These are phyloP conservation scores for Pistacia integerrima DNA, from an alignment of 345 rosid genomes.

Conservation along the genomic window DNA sequence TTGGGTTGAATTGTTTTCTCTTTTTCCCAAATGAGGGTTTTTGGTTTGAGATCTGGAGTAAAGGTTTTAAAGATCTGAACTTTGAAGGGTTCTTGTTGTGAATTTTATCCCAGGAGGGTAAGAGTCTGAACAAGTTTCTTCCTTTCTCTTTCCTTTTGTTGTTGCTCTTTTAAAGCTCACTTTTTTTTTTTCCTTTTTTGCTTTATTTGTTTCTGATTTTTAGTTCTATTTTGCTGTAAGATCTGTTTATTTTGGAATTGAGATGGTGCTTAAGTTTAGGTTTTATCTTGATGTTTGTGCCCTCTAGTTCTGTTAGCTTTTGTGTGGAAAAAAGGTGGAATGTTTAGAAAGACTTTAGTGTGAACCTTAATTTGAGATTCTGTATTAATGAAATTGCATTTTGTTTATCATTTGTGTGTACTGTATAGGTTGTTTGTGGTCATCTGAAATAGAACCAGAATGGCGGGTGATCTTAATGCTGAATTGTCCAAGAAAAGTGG, in stretches of 20 bases:
- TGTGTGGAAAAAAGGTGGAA: constrained; percentile 9
- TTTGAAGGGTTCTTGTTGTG: constrained; percentile 26
- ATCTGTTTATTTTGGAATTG: constrained; percentile 32
- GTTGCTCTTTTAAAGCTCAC: background rate
- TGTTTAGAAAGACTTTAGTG: background rate
- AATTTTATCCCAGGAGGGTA: constrained; percentile 35
- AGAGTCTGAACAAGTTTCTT: constrained; percentile 20
- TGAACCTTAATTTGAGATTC: constrained; percentile 5
- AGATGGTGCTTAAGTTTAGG: constrained; percentile 9
- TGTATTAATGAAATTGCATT: constrained; percentile 18
- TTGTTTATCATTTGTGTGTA: constrained; percentile 21
- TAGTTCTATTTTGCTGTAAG: constrained; percentile 11
- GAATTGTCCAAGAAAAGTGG: constrained; percentile 69
- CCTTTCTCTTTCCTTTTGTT: background rate
- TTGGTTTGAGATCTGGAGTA: constrained; percentile 50
- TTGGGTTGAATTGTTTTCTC: constrained; percentile 29
- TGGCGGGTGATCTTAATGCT: constrained; percentile 68
- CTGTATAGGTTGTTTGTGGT: constrained; percentile 34
- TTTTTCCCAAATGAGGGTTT: constrained; percentile 7
- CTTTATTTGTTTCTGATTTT: constrained; percentile 4
- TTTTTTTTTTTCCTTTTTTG: background rate
- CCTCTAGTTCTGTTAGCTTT: background rate
- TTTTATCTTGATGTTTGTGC: background rate
- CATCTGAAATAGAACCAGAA: constrained; percentile 31
- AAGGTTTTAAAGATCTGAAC: constrained; percentile 51